Percentiles rank a stretch among this genome's conserved stretches.
Conservation (phyloP, 768 basidiomycete species). For the Coprinopsis sp. region DNA sequence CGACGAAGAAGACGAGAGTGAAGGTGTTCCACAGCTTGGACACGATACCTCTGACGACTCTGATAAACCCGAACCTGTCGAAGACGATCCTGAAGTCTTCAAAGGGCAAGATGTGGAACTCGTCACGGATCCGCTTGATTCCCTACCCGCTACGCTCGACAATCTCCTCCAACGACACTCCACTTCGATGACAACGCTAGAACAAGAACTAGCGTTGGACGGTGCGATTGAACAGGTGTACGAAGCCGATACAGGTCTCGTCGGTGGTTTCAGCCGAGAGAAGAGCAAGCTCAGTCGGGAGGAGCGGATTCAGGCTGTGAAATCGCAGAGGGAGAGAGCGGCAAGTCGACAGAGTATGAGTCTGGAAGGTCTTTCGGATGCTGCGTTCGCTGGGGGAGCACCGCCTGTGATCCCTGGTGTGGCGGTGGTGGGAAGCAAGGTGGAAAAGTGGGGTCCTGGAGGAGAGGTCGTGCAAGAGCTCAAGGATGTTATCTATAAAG, state of each 20-base stretch:
- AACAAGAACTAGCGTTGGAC: slow-evolving; percentile 57
- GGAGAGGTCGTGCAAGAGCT: slow-evolving; percentile 81
- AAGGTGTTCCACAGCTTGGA: slow-evolving; percentile 15
- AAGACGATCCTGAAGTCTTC: too few species aligned
- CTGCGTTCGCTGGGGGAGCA: too few species aligned
- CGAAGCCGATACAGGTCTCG: slow-evolving; percentile 55
- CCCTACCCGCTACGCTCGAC: slow-evolving; percentile 30
- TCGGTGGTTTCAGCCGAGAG: slow-evolving; percentile 44
- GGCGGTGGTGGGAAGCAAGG: slow-evolving; percentile 14
- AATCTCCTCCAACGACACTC: slow-evolving; percentile 57
- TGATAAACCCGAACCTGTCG: not conserved
- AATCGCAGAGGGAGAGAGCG: slow-evolving; percentile 46
- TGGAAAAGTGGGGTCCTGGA: slow-evolving; percentile 64
- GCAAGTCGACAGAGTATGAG: slow-evolving; percentile 15
- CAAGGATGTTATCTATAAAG: slow-evolving; percentile 85
- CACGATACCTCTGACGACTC: not conserved
- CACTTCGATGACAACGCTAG: slow-evolving; percentile 42
- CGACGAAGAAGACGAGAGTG: slow-evolving; percentile 26
- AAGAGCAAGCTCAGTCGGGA: slow-evolving; percentile 66
- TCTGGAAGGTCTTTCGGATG: too few species aligned
- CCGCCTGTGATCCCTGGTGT: too few species aligned
- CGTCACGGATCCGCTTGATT: slow-evolving; percentile 24
- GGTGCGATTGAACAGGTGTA: slow-evolving; percentile 83
- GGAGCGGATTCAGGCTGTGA: slow-evolving; percentile 63
- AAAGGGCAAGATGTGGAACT: slow-evolving; percentile 17